phyloP scores from a whole-genome alignment of 257 asterid species.

The Plantago elongata region DNA sequence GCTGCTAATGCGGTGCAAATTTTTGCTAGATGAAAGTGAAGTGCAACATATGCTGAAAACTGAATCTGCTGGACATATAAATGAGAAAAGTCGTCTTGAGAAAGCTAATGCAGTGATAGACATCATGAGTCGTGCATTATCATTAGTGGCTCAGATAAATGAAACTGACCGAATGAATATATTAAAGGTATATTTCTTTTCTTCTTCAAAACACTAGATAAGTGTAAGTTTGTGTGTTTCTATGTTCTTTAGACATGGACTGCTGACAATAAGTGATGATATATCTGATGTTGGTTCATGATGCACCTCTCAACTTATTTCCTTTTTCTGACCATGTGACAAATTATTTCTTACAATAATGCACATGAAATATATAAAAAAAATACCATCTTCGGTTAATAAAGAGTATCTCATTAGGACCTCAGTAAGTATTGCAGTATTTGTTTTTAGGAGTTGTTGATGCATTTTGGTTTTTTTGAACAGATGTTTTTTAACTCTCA shows the following conservation, averaged over 20 bases:
- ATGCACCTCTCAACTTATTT: constrained; percentile 4
- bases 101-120: constrained; percentile 93
- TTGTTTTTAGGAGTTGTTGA: too few relatives aligned
- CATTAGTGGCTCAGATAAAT: constrained; percentile 88
- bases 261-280: constrained; percentile 6
- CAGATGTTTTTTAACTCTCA: too few relatives aligned
- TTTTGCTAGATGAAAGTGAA: constrained; percentile 95
- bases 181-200: constrained; percentile 55
- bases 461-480: too few relatives aligned
- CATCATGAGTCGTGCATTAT: constrained; percentile 88
- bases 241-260: constrained; percentile 1
- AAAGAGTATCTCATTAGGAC: too few relatives aligned
- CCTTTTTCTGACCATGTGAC: too few relatives aligned
- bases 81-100: constrained; percentile 68
- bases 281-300: constrained; percentile 10
- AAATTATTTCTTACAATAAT: not conserved
- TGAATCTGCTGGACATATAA: constrained; percentile 46
- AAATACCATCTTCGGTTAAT: too few relatives aligned
- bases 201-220: constrained; percentile 8
- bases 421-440: too few relatives aligned
- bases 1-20: constrained; percentile 91
- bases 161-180: constrained; percentile 96
- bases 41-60: constrained; percentile 50
- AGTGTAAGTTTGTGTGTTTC: constrained; percentile 12
- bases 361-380: not conserved